Base-by-base conservation (phyloP, 2,329 filamentous ascomycete genomes). In the Aspergillus fischeri region DNA sequence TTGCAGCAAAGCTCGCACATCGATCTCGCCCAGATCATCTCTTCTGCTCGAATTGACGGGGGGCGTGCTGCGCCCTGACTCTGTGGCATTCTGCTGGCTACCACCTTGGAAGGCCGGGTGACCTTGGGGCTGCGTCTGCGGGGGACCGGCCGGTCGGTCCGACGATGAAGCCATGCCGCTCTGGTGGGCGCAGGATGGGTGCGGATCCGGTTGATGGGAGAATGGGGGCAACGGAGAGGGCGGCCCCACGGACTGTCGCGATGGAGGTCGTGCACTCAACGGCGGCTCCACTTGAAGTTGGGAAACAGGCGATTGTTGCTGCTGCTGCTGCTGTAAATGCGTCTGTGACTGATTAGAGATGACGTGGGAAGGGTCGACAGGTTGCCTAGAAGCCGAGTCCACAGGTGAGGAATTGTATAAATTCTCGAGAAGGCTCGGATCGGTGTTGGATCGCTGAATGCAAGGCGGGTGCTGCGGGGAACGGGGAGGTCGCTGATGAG, bases 31-130 rank as follows among this genome's bases (percentile, higher is more conserved):
- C 20, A 70, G 60, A 32, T 80, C 77, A 53, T 78, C 60, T n/a
- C 42, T 17, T 21, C 27, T 21, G 20, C 42, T 29, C 11, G 14
- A 11, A 28, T 10, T 44, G 27, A 38, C 24, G 70, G 60, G 78
- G 35, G 80, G 79, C 20, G 80, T 81, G 58, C 70, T 78, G 55
- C 78, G 76, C 11, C 79, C 77, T 55, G 73, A 66, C 60, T 84
- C 77, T 25, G 61, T 63, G 64, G 58, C 63, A 60, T 52, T 60
- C 48, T 61, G 58, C 49, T 61, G 54, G 55, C 58, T 52, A 60
- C 58, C 35, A 48, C 56, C 47, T 47, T 17, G 54, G 38, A 35
- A 41, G 47, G 49, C 29, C 45, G 49, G 35, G 17, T 48, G 49
- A 20, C 38, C 41, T 38, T 48, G 53, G 27, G 35, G 55, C 25